Conservation (phyloP, 2,329 filamentous ascomycete genomes). For the Botrytis galanthina region DNA sequence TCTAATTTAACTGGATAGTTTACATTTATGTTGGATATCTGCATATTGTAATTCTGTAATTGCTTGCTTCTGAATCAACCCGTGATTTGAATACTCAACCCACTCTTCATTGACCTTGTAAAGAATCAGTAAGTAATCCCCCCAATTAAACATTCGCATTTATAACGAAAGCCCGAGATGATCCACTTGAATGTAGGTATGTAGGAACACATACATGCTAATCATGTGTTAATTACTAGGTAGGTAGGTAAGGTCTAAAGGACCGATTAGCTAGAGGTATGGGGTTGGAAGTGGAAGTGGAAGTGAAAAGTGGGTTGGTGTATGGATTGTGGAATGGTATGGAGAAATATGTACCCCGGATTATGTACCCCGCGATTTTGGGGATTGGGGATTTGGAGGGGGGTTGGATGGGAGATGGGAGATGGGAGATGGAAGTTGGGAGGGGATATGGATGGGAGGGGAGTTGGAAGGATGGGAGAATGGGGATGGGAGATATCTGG, state of each 20-base stretch:
- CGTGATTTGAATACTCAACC: not conserved
- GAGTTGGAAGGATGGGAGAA: not conserved
- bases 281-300: not conserved
- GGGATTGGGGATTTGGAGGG: no score
- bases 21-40: not conserved
- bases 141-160: not conserved
- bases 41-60: not conserved
- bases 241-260: not conserved
- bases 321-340: not conserved
- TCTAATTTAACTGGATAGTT: not conserved
- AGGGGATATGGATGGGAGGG: no score
- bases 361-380: not conserved
- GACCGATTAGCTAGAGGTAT: not conserved
- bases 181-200: not conserved
- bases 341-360: not conserved
- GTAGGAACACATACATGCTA: not conserved
- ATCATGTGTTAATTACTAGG: not conserved
- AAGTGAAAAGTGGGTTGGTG: not conserved
- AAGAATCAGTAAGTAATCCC: not conserved
- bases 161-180: not conserved
- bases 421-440: not conserved
- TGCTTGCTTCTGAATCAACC: not conserved
- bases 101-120: not conserved
- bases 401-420: not conserved
- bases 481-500: not conserved